phyloP scores from a whole-genome alignment of 345 rosid species.

The Physaria fendleri region DNA sequence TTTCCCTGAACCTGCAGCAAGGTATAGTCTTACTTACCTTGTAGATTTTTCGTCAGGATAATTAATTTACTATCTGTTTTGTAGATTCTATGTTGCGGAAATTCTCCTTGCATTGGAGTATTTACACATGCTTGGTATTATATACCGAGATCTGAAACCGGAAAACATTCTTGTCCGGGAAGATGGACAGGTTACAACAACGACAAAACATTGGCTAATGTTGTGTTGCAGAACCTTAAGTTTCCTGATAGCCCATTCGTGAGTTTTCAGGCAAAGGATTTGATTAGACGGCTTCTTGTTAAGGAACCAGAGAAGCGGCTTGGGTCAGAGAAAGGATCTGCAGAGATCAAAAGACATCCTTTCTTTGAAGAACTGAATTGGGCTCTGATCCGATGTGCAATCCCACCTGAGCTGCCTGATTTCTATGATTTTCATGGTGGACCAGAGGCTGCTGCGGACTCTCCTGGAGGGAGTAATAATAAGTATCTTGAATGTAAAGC shows the following conservation, averaged over 20 bases:
- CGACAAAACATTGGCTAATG: conserved; percentile 79
- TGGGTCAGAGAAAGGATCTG: conserved; percentile 81
- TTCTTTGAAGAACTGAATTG: conserved; percentile 91
- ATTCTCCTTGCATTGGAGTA: conserved; percentile 96
- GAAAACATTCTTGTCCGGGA: conserved; percentile 95
- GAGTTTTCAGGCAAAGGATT: conserved; percentile 83
- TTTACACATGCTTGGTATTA: conserved; percentile 95
- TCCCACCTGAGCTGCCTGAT: conserved; percentile 81
- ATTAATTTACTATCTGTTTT: neutral
- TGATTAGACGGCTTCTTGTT: conserved; percentile 68
- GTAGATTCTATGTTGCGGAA: conserved; percentile 94
- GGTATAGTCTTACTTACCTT: conserved; percentile 34
- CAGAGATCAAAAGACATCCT: conserved; percentile 91
- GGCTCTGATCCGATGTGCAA: conserved; percentile 89
- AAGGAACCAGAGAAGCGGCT: conserved; percentile 87
- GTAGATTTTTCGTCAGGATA: neutral
- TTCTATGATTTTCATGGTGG: conserved; percentile 44
- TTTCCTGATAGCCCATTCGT: conserved; percentile 78
- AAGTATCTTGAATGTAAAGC: conserved; percentile 69
- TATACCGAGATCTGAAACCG: conserved; percentile 89
- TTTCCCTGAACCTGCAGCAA: conserved; percentile 89
- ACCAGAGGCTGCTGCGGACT: conserved; percentile 9
- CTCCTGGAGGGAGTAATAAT: conserved; percentile 36
- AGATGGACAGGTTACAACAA: conserved; percentile 94
- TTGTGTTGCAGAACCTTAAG: conserved; percentile 59